phyloP scores from a whole-genome alignment of 768 basidiomycete genomes.

The Termitomyces sp. region DNA sequence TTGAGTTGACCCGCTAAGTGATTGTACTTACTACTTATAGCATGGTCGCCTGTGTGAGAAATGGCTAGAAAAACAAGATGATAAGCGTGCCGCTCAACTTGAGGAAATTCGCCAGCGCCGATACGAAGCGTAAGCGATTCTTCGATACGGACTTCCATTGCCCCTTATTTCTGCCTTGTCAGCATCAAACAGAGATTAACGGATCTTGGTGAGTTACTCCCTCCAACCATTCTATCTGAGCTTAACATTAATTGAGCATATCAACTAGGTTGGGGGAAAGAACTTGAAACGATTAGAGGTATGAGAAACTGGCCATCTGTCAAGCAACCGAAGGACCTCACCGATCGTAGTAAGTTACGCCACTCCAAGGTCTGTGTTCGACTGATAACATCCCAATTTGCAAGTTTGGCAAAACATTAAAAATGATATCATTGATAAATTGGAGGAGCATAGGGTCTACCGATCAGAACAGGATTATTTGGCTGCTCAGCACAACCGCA shows the following conservation, averaged over 20 bases:
- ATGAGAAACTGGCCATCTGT: background rate
- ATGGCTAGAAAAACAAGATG: background rate
- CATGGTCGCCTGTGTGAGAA: background rate
- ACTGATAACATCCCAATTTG: background rate
- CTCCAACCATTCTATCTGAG: background rate
- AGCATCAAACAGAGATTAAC: background rate
- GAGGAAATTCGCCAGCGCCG: background rate
- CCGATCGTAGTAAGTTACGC: constrained; percentile 1
- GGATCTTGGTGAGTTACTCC: background rate
- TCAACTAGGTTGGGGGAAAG: background rate
- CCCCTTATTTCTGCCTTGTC: background rate
- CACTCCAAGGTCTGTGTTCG: background rate
- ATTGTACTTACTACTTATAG: background rate
- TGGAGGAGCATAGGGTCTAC: background rate
- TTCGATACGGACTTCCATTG: background rate
- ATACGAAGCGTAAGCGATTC: background rate
- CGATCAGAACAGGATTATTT: background rate
- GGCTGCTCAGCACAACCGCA: background rate
- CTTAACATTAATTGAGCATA: background rate
- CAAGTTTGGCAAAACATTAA: constrained; percentile 2
- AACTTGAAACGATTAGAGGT: background rate
- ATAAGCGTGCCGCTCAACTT: background rate
- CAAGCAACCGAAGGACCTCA: background rate
- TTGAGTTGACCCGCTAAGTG: no score
- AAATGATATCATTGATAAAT: background rate